Base-by-base conservation (phyloP, 148 eudicot genomes). In the Amaranthus hypochondriacus region DNA sequence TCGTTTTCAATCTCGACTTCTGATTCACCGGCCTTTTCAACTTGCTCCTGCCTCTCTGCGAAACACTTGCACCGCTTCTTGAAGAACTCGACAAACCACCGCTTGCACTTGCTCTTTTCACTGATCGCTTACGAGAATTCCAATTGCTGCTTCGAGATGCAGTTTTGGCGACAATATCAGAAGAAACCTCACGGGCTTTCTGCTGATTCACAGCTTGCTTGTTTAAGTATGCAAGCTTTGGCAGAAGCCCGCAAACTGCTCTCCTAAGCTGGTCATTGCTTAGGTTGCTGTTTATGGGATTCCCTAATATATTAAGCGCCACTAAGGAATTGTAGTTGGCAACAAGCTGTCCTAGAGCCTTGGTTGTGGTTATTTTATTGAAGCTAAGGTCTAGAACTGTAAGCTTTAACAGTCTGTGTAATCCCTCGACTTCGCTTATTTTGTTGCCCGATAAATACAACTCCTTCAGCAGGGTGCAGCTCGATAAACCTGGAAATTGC, bases 361-460 rank as follows among this genome's bases (percentile, higher is more conserved):
- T 94, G 49, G 91, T 76, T 42, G 98, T 91, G 9, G 88, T 86
- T 61, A 94, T 89, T 83, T 94, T 94, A 83, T 94, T 94, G 86
- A 91, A 94, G 87, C 98, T 88, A 55, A 94, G 82, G 81, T 94
- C 98, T 46, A 94, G 80, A 55, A 89, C 82, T 9, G 83, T 82
- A 21, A 94, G 87, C 82, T 94, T 94, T 81, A 89, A 70, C 21
- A 89, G 88, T 76, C 99, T 81, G 70, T 95, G 97, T 43, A 92
- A 82, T 66, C 99, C 99, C 75, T 95, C 99, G 4, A 95, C 94
- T 68, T 86, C 90, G 62, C 96, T 89, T 42, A 92, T 88, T 79
- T 95, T 92, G 86, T 95, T 92, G 46, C 97, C 97, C 3, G 92
- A 88, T 52, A 92, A 73, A 72, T 92, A 92, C 61, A 95, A 82